Conservation (phyloP, 2,329 filamentous ascomycete genomes). For the Myriangium duriaei region DNA sequence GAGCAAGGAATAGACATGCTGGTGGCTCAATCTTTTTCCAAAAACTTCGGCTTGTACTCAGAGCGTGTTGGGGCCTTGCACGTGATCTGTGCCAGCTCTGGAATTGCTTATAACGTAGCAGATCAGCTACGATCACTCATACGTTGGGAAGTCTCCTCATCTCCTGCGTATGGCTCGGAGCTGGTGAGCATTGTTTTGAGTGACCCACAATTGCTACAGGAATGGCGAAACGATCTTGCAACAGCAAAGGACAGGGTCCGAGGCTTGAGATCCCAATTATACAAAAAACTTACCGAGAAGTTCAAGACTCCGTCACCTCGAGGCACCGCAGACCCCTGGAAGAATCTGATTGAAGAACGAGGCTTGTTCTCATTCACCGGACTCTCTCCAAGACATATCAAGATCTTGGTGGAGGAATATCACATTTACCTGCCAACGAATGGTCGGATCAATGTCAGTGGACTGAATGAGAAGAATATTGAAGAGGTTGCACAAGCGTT, state of each 20-base stretch:
- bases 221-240: conserved; percentile 78
- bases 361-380: conserved; percentile 95
- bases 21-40: conserved; percentile 34
- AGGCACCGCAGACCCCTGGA: conserved; percentile 75
- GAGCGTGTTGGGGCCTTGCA: conserved; percentile 90
- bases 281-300: conserved; percentile 63
- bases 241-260: conserved; percentile 90
- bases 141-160: conserved; percentile 88
- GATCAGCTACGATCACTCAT: conserved; percentile 83
- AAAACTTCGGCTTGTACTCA: conserved; percentile 65
- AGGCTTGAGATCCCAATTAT: conserved; percentile 64
- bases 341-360: conserved; percentile 62
- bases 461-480: too few species aligned
- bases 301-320: too few species aligned
- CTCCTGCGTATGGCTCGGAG: conserved; percentile 76
- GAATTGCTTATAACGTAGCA: conserved; percentile 47
- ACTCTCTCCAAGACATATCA: conserved; percentile 55
- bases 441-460: conserved; percentile 3
- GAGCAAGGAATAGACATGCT: too few species aligned
- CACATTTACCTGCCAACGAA: conserved; percentile 54
- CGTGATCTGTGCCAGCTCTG: conserved; percentile 57
- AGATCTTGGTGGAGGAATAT: conserved; percentile 50
- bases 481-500: too few species aligned
- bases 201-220: conserved; percentile 58
- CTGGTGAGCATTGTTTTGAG: conserved; percentile 72